Conservation (phyloP, 108 stramenopile species). For the Cyclostephanos invisitatus region DNA sequence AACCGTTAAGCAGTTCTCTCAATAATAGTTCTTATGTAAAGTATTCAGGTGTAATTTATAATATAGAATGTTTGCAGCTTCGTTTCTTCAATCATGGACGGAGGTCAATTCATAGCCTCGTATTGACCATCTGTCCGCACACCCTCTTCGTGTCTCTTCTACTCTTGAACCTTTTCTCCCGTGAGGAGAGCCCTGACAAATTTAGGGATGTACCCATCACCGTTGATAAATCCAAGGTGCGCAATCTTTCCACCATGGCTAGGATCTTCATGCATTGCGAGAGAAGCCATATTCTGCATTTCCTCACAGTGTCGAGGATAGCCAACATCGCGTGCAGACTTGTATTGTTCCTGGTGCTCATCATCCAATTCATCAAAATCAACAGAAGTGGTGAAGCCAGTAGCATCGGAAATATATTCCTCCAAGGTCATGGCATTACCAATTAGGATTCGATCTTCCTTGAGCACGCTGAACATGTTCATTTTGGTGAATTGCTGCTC, state of each 20-base stretch:
- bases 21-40: not conserved
- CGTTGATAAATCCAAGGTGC: slow-evolving; percentile 23
- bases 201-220: slow-evolving; percentile 15
- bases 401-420: slow-evolving; percentile 19
- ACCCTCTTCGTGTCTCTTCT: not conserved
- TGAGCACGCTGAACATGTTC: slow-evolving; percentile 16
- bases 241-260: slow-evolving; percentile 19
- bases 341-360: slow-evolving; percentile 3
- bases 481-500: slow-evolving; percentile 23
- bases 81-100: too few species aligned
- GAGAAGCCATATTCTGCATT: slow-evolving; percentile 11
- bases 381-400: not conserved
- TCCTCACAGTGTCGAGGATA: slow-evolving; percentile 2
- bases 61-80: not conserved
- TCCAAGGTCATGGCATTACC: slow-evolving; percentile 6
- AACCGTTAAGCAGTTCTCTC: not conserved
- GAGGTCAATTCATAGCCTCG: too few species aligned
- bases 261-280: slow-evolving; percentile 14
- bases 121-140: too few species aligned
- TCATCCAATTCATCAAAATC: slow-evolving; percentile 5
- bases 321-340: not conserved
- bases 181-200: slow-evolving; percentile 13
- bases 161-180: slow-evolving; percentile 12
- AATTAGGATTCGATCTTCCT: slow-evolving; percentile 20
- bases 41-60: not conserved